Evolutionary conservation across 1,139 yeast species (phyloP).

Genomic region (Scheffersomyces cryptocercus): DNA sequence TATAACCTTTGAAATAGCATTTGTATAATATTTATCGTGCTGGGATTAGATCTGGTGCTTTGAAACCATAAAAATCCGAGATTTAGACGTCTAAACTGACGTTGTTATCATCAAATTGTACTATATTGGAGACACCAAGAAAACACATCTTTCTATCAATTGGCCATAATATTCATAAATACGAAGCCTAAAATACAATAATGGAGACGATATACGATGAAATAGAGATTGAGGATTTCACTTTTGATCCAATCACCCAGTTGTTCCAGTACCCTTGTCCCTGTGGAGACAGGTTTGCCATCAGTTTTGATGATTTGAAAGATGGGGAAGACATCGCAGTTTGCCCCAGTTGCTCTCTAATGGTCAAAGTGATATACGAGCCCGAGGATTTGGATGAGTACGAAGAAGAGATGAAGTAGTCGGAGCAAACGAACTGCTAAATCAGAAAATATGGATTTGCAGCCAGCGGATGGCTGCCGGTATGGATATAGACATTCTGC

Average conservation of each 20-base stretch:
- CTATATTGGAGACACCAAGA: not conserved
- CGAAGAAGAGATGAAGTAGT: constrained; percentile 6
- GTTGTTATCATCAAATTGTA: not conserved
- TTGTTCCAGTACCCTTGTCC: constrained; percentile 96
- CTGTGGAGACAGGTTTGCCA: constrained; percentile 94
- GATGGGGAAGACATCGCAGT: constrained; percentile 96
- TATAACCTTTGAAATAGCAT: not conserved
- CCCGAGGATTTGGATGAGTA: constrained; percentile 44
- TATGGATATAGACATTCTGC: too few species aligned
- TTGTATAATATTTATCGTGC: too few species aligned
- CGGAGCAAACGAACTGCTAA: constrained; percentile 9
- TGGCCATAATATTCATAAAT: not conserved
- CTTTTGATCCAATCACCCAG: constrained; percentile 78
- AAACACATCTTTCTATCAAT: not conserved
- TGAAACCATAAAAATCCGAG: too few species aligned
- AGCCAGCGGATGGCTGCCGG: too few species aligned
- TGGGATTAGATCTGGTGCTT: too few species aligned
- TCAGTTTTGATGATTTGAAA: constrained; percentile 76
- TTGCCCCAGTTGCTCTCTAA: constrained; percentile 93
- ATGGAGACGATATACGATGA: constrained; percentile 82
- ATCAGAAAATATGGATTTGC: too few species aligned
- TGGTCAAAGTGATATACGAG: constrained; percentile 90
- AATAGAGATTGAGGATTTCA: constrained; percentile 95
- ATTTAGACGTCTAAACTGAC: too few species aligned
- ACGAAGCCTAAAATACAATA: not conserved